Evolutionary conservation across 2,329 filamentous ascomycete genomes (phyloP), one percentile per base, ranked within the genome.

Genomic region (Raffaelea arxii): DNA sequence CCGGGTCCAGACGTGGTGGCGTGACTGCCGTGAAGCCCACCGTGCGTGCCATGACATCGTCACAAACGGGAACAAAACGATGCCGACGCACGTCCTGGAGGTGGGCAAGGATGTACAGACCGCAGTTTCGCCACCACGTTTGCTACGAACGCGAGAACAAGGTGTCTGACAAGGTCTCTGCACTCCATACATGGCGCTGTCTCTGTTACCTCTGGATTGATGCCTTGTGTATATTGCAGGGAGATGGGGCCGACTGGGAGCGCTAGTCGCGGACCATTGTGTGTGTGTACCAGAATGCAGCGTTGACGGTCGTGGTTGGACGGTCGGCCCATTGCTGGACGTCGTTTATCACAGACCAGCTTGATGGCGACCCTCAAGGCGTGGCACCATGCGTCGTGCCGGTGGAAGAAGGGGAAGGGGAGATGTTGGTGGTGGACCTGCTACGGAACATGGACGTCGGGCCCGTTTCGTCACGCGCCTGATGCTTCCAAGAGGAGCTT

Each of bases 181-280:
- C 6, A 18, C 32, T n/a, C 32, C 32, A 14, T 36, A 36, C 14
- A 18, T 36, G 32, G 32, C 32, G 14, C 32, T 36, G 32, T 36
- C 32, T 44, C 19, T 25, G 37, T 22, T 44, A 48, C 21, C 18
- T 48, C 6, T 48, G 47, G 47, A 46, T 49, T 22, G 47, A 49
- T 35, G 30, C 38, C 0, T 43, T 49, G 30, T 49, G 47, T 43
- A 49, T 49, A 14, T 6, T 44, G 9, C 47, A 49, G 25, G 41
- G 27, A 40, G 44, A 44, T 23, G 22, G 7, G 18, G 18, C 30
- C 23, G 47, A 46, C 41, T 51, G 47, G 48, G 22, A 35, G 14
- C 6, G 12, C 12, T 43, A 54, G 32, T 22, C 39, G 6, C 42
- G 25, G 4, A 41, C 21, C 7, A 54, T 54, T 50, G 37, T 14